phyloP scores from a whole-genome alignment of 176 grass and related monocot genomes.

The Aegilops sharonensis region DNA sequence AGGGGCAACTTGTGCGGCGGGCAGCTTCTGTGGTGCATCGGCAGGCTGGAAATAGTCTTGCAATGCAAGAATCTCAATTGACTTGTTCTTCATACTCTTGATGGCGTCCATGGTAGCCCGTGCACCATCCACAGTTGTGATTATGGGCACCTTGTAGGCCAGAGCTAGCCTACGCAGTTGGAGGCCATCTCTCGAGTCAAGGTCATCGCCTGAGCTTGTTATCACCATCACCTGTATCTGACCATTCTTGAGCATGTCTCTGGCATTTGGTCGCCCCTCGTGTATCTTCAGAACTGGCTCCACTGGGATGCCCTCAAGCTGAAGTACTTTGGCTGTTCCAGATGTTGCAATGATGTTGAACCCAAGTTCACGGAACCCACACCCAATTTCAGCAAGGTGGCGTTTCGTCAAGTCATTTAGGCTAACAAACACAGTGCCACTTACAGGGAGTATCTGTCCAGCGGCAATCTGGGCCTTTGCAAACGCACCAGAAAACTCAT shows the following conservation, averaged over 20 bases:
- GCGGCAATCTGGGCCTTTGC: slow-evolving; percentile 98
- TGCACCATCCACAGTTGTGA: slow-evolving; percentile 93
- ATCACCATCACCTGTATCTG: slow-evolving; percentile 96
- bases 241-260: slow-evolving; percentile 86
- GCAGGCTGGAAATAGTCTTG: slow-evolving; percentile 81
- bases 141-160: slow-evolving; percentile 85
- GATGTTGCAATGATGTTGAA: slow-evolving; percentile 89
- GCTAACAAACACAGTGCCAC: slow-evolving; percentile 84
- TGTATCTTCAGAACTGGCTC: slow-evolving; percentile 94
- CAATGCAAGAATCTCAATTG: slow-evolving; percentile 72
- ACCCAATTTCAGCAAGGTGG: slow-evolving; percentile 74
- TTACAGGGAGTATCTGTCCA: slow-evolving; percentile 78
- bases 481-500: slow-evolving; percentile 83
- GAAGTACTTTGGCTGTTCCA: slow-evolving; percentile 80
- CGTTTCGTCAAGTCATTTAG: slow-evolving; percentile 88
- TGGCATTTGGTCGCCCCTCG: slow-evolving; percentile 84
- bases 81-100: slow-evolving; percentile 77
- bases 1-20: slow-evolving; percentile 47
- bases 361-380: slow-evolving; percentile 67
- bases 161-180: slow-evolving; percentile 85
- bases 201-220: slow-evolving; percentile 86
- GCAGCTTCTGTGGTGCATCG: slow-evolving; percentile 49
- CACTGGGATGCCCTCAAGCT: slow-evolving; percentile 76
- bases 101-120: slow-evolving; percentile 85
- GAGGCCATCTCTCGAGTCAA: slow-evolving; percentile 84